Evolutionary conservation across 495 filamentous ascomycete species (phyloP), one percentile per base, ranked within the genome.

Genomic region (Aspergillus olivimuriae): DNA sequence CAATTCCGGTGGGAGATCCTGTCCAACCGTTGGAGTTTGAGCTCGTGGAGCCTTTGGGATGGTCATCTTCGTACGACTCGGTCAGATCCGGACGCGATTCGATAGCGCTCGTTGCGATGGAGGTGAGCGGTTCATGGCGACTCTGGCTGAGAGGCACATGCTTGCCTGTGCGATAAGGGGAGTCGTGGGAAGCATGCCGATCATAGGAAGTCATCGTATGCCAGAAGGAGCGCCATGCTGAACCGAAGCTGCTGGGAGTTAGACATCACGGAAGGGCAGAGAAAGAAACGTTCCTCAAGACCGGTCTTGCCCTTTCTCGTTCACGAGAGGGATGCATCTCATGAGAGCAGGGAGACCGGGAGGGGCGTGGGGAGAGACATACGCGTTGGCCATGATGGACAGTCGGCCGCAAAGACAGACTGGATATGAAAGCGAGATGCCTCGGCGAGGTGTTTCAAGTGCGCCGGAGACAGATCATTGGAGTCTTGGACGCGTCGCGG

Each of bases 131-230:
- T 35, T 79, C 76, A 56, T 85, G 78, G 43, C 85, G 80, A 44
- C 76, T 81, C 61, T 81, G 76, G 50, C 77, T 76, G 43, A 92
- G 76, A 44, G 85, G 87, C 46, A 89, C 83, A 61, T 91, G 86
- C 60, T 77, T 78, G 31, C 86, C 86, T 24, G 82, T 84, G 54
- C 87, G 80, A 66, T 94, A 88, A 21, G 92, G 86, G 39, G 88
- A 92, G 65, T 94, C 85, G 66, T 80, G 84, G 49, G 76, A 78
- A 43, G 89, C 86, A 78, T 92, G 84, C 75, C 81, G 74, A 59
- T 85, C 71, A 68, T 77, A 63, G 56, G 74, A 76, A 66, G 89
- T 95, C 88, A 96, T 92, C 41, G 88, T 84, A 75, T 97, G 91
- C 91, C 91, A 96, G 68, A 95, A 88, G 50, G 84, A 86, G 52